Base-by-base conservation (phyloP, 257 asterid species). In the Nicotiana benthamiana region DNA sequence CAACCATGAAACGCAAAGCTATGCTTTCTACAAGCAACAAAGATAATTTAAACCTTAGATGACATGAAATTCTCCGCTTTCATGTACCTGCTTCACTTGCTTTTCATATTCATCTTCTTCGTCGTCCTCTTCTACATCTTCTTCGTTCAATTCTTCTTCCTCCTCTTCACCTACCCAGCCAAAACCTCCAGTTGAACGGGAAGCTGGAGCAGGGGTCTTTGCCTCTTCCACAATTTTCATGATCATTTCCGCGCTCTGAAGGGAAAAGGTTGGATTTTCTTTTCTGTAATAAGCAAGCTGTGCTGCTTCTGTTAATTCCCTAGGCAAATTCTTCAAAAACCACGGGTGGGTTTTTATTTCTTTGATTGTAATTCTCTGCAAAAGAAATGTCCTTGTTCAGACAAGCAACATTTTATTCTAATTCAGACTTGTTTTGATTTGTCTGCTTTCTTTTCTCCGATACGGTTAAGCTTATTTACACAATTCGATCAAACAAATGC, bases 61-160 rank as follows among this genome's bases (percentile, higher is more conserved):
- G 86, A 82, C 86, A 77, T 86, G 92, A 70, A 92, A 92, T 59
- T 92, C 97, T 28, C 94, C 97, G 36, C 94, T 93, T 70, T 93
- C 93, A 77, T 93, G 97, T 17, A 87, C 94, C 0, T 87, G 90
- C 87, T 91, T 92, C 53, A 93, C 95, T 76, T 92, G 97, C 82
- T 93, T 90, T 5, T 92, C 97, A 57, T 93, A 93, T 83, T 92
- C 97, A 57, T 91, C 92, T 81, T 91, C 95, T 10, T 83, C 91
- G 1, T 83, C 86, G 0, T 88, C 89, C 7, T 85, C 86, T 2
- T 85, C 84, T 17, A 87, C 88, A 12, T 15, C 79, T n/a, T 84
- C 89, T 5, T 84, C 91, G 20, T 40, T 85, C 87, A n/a, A 40
- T 40, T 85, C 77, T 48, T 83, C 91, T 30, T 87, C 92, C 0